Evolutionary conservation across 2,329 filamentous ascomycete species (phyloP).

Genomic region (Paecilomyces niveus): DNA sequence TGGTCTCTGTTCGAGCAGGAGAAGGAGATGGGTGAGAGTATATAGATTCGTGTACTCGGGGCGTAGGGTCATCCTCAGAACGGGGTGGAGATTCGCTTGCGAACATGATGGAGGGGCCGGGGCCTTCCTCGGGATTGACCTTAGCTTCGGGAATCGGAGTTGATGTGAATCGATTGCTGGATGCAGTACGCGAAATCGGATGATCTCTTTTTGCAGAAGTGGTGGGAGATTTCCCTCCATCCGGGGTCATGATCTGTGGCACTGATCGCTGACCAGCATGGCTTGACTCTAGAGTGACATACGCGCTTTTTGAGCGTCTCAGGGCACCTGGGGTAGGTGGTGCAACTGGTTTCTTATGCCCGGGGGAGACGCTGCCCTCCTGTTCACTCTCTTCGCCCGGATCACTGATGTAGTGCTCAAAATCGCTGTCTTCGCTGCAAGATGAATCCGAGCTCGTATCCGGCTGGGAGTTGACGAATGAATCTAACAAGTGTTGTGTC

Average conservation of each 20-base stretch:
- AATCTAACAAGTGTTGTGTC: slow-evolving; percentile 62
- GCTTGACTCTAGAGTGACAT: background rate
- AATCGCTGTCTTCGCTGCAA: slow-evolving; percentile 33
- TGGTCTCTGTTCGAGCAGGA: slow-evolving; percentile 18
- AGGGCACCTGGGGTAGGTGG: background rate
- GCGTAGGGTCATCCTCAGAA: slow-evolving; percentile 7
- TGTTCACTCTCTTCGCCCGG: slow-evolving; percentile 22
- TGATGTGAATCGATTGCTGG: slow-evolving; percentile 55
- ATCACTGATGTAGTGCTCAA: slow-evolving; percentile 34
- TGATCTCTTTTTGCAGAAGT: slow-evolving; percentile 15
- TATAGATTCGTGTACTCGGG: slow-evolving; percentile 25
- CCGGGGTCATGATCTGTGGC: background rate
- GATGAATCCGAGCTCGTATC: slow-evolving; percentile 40
- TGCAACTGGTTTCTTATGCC: background rate
- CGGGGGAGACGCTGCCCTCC: slow-evolving; percentile 2
- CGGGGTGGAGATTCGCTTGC: slow-evolving; percentile 40
- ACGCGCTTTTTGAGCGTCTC: background rate
- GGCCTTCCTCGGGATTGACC: slow-evolving; percentile 57
- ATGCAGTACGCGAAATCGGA: slow-evolving; percentile 20
- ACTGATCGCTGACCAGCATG: background rate
- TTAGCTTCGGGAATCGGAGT: slow-evolving; percentile 64
- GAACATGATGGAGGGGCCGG: slow-evolving; percentile 70
- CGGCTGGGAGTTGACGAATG: slow-evolving; percentile 48
- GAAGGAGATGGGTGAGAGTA: slow-evolving; percentile 26
- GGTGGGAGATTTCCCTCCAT: background rate